Evolutionary conservation across 768 basidiomycete species (phyloP).

Genomic region (Pleurotus pulmonarius): DNA sequence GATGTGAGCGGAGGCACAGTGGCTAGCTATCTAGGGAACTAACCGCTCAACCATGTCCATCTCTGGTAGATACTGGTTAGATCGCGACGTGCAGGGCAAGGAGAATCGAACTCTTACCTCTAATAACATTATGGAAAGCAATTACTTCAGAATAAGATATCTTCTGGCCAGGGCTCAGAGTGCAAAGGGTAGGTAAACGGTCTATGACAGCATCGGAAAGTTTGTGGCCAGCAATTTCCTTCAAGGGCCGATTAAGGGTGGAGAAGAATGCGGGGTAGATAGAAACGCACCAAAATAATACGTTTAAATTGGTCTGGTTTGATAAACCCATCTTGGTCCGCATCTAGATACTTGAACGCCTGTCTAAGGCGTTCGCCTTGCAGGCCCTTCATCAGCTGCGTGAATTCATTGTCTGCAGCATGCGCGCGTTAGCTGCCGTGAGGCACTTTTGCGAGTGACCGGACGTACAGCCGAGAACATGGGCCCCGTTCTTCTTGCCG

Average conservation of each 20-base stretch:
- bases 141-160: slow-evolving; percentile 96
- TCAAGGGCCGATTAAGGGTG: not conserved
- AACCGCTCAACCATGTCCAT: slow-evolving; percentile 97
- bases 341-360: slow-evolving; percentile 89
- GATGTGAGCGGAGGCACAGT: slow-evolving; percentile 5
- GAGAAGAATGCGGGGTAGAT: not conserved
- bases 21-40: slow-evolving; percentile 12
- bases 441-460: not conserved
- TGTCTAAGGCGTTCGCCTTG: slow-evolving; percentile 97
- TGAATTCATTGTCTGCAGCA: slow-evolving; percentile 85
- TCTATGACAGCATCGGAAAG: slow-evolving; percentile 92
- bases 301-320: slow-evolving; percentile 89
- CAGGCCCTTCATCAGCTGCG: slow-evolving; percentile 96
- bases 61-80: slow-evolving; percentile 38
- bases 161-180: slow-evolving; percentile 80
- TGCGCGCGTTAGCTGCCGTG: not conserved
- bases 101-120: slow-evolving; percentile 48
- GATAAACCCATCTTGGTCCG: slow-evolving; percentile 92
- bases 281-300: slow-evolving; percentile 77
- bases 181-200: slow-evolving; percentile 87
- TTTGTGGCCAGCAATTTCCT: slow-evolving; percentile 98
- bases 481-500: slow-evolving; percentile 86
- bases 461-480: slow-evolving; percentile 85
- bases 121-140: slow-evolving; percentile 95
- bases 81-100: not conserved